Evolutionary conservation across 2,329 filamentous ascomycete species (phyloP).

Genomic region (Cadophora gregata): DNA sequence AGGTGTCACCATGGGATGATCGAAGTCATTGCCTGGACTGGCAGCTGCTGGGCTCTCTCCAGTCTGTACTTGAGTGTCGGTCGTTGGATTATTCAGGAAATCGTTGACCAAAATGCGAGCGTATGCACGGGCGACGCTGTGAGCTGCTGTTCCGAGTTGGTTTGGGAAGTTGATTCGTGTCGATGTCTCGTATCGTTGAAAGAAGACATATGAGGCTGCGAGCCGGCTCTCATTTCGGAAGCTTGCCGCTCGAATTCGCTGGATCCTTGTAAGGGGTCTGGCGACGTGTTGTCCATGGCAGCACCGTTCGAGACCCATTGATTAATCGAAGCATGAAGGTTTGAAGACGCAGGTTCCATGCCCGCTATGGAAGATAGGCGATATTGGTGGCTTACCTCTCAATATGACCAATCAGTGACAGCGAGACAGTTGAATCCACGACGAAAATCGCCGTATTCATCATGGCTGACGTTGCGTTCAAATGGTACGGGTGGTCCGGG

Average conservation of each 20-base stretch:
- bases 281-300: background rate
- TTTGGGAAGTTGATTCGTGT: background rate
- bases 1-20: conserved; percentile 3
- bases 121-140: conserved; percentile 12
- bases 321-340: background rate
- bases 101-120: conserved; percentile 14
- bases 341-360: background rate
- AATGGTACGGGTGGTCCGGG: background rate
- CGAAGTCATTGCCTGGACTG: background rate
- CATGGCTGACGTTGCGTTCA: background rate
- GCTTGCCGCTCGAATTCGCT: background rate
- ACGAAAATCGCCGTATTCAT: conserved; percentile 20
- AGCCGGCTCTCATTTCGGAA: background rate
- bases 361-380: background rate
- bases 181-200: conserved; percentile 6
- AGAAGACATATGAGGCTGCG: conserved; percentile 4
- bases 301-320: background rate
- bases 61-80: background rate
- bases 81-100: conserved; percentile 17
- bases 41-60: background rate
- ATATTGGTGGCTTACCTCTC: background rate
- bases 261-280: background rate
- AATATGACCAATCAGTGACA: background rate
- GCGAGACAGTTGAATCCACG: conserved; percentile 17
- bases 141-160: conserved; percentile 1